Evolutionary conservation across 345 rosid genomes (phyloP).

Genomic region (Cardamine occulta): DNA sequence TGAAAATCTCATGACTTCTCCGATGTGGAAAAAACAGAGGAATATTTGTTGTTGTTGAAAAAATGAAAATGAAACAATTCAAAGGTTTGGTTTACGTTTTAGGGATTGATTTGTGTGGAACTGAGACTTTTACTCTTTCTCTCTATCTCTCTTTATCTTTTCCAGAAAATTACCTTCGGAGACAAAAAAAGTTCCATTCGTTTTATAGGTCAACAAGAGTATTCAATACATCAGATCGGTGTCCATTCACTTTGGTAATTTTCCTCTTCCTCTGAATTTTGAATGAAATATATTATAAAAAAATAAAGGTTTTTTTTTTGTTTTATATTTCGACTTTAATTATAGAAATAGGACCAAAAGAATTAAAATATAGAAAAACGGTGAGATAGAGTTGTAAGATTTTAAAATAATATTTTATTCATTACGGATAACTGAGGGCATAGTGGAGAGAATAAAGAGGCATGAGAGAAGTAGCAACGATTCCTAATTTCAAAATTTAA

Average conservation of each 20-base stretch:
- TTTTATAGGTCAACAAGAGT: constrained; percentile 36
- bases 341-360: not conserved
- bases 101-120: constrained; percentile 8
- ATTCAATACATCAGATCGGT: constrained; percentile 30
- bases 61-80: constrained; percentile 42
- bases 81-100: constrained; percentile 24
- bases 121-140: not conserved
- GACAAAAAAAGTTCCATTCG: not conserved
- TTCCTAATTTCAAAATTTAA: constrained; percentile 14
- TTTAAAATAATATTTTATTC: not conserved
- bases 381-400: constrained; percentile 21
- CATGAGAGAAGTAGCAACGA: not conserved
- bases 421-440: constrained; percentile 7
- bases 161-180: not conserved
- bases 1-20: constrained; percentile 55
- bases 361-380: not conserved
- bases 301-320: not conserved
- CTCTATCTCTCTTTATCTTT: not conserved
- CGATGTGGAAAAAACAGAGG: constrained; percentile 35
- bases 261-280: constrained; percentile 7
- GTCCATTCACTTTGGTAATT: constrained; percentile 33
- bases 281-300: not conserved
- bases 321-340: not conserved
- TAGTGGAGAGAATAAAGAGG: constrained; percentile 26
- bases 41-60: not conserved